Conservation (phyloP, 2,329 filamentous ascomycete species). For the Mollisiaceae sp. region DNA sequence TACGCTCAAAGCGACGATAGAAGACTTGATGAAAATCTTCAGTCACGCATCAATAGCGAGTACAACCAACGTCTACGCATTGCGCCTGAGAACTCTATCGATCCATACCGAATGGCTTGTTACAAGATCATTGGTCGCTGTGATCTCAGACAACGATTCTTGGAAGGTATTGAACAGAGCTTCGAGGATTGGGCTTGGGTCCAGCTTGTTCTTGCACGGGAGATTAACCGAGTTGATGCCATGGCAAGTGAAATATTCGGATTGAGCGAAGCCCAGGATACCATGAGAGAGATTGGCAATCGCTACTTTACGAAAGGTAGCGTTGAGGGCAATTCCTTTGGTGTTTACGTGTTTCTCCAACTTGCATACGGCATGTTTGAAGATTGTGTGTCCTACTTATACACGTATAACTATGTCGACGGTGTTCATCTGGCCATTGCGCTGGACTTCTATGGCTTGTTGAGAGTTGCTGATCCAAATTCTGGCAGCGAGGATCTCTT, state of each 20-base stretch:
- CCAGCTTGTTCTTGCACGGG: conserved; percentile 71
- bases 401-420: conserved; percentile 88
- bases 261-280: conserved; percentile 72
- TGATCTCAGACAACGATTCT: conserved; percentile 66
- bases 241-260: conserved; percentile 70
- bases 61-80: conserved; percentile 86
- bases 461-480: conserved; percentile 84
- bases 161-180: conserved; percentile 62
- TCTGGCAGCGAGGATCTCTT: conserved; percentile 73
- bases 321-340: conserved; percentile 77
- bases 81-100: conserved; percentile 83
- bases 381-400: conserved; percentile 88
- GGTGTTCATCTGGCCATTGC: conserved; percentile 94
- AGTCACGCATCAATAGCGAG: conserved; percentile 87
- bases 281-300: conserved; percentile 85
- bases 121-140: conserved; percentile 95
- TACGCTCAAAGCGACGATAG: conserved; percentile 80
- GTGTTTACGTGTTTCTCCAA: conserved; percentile 93
- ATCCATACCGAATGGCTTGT: conserved; percentile 95
- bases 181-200: conserved; percentile 76
- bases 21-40: conserved; percentile 76
- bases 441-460: conserved; percentile 84
- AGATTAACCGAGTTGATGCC: conserved; percentile 66
- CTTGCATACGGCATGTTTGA: conserved; percentile 92
- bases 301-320: conserved; percentile 86